These are phyloP conservation scores for Marasmius sp. DNA, from an alignment of 1,284 basidiomycete species.

Conservation along the genomic window DNA sequence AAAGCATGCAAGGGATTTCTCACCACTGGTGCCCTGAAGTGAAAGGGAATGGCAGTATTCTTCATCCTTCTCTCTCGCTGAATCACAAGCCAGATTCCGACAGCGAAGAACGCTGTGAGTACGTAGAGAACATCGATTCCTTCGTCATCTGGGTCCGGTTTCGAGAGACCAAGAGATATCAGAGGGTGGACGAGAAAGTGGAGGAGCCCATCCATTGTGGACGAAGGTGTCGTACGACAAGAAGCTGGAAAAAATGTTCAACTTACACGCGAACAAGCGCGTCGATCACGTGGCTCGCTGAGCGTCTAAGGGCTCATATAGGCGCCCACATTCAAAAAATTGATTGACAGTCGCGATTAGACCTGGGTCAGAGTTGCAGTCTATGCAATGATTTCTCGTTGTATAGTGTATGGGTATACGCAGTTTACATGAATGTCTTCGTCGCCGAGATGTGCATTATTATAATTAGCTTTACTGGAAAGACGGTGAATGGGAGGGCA, in stretches of 20 bases:
- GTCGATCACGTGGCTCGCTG: background rate
- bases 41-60: slow-evolving; percentile 71
- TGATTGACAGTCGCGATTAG: no score
- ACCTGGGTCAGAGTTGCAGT: no score
- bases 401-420: slow-evolving; percentile 2
- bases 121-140: slow-evolving; percentile 57
- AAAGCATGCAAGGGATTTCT: slow-evolving; percentile 19
- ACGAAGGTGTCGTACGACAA: slow-evolving; percentile 2
- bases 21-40: slow-evolving; percentile 59
- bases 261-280: slow-evolving; percentile 1
- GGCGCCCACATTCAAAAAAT: no score
- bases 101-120: slow-evolving; percentile 63
- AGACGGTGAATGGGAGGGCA: background rate
- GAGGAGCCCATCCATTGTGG: slow-evolving; percentile 41
- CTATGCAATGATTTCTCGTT: background rate
- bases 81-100: slow-evolving; percentile 76
- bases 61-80: slow-evolving; percentile 70
- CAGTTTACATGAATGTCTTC: slow-evolving; percentile 2
- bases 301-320: no score
- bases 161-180: slow-evolving; percentile 44
- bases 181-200: slow-evolving; percentile 52
- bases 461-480: background rate
- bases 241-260: slow-evolving; percentile 1
- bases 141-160: slow-evolving; percentile 42
- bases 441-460: background rate